Evolutionary conservation across 768 basidiomycete species (phyloP).

Genomic region (Polyporus arcularius): DNA sequence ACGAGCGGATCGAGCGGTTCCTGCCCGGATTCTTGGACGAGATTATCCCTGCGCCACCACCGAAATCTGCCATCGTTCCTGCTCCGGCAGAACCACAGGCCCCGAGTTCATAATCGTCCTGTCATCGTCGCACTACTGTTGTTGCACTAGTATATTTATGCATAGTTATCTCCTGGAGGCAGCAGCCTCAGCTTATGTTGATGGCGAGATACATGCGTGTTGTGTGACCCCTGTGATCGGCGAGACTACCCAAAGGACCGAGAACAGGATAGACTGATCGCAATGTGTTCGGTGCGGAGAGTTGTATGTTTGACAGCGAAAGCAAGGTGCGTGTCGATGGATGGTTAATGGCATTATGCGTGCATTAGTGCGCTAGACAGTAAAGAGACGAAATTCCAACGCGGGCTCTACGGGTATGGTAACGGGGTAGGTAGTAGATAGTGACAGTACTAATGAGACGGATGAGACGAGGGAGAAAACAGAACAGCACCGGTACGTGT

Average conservation of each 20-base stretch:
- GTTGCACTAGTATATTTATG: conserved; percentile 17
- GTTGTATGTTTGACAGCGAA: background rate
- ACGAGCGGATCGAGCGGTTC: conserved; percentile 87
- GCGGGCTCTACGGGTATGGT: conserved; percentile 17
- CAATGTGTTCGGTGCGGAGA: no score
- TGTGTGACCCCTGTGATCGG: background rate
- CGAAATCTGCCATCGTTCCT: conserved; percentile 6
- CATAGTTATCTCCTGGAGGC: background rate
- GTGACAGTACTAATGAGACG: background rate
- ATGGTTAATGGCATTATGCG: conserved; percentile 12
- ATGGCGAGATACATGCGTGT: conserved; percentile 6
- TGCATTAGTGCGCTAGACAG: conserved; percentile 11
- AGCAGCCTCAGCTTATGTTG: conserved; percentile 2
- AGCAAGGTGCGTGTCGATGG: background rate
- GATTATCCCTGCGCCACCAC: conserved; percentile 52
- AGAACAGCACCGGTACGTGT: background rate
- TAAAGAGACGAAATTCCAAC: conserved; percentile 4
- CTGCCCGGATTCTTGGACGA: conserved; percentile 86
- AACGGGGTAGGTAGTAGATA: conserved; percentile 3
- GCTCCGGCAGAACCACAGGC: background rate
- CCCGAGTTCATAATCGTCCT: background rate
- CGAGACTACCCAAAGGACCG: no score
- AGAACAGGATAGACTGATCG: no score
- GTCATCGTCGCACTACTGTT: background rate
- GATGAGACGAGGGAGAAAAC: background rate